Evolutionary conservation across 345 rosid genomes (phyloP).

Genomic region (Lepidium aucheri): DNA sequence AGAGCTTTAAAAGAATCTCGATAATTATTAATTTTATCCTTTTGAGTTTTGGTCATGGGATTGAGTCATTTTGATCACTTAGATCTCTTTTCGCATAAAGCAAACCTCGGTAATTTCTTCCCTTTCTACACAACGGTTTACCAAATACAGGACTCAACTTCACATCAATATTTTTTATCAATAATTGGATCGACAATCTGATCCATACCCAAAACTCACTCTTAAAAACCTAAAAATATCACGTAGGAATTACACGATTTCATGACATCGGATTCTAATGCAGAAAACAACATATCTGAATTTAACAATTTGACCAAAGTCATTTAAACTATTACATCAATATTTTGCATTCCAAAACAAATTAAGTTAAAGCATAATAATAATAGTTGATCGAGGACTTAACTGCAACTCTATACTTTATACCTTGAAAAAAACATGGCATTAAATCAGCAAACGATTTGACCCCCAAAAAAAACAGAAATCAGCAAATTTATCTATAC

Average conservation of each 20-base stretch:
- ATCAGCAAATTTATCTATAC: no score
- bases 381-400: no score
- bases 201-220: slow-evolving; percentile 9
- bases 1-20: not conserved
- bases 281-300: not conserved
- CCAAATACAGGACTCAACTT: not conserved
- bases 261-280: slow-evolving; percentile 61
- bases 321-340: no score
- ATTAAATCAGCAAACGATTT: no score
- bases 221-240: no score
- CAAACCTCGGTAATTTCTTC: slow-evolving; percentile 2
- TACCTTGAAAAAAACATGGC: no score
- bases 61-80: not conserved
- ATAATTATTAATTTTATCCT: not conserved
- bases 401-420: no score
- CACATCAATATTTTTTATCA: slow-evolving; percentile 3
- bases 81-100: slow-evolving; percentile 6
- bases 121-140: not conserved
- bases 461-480: no score
- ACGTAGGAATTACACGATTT: not conserved
- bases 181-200: slow-evolving; percentile 17
- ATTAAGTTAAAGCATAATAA: no score
- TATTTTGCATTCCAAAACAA: no score
- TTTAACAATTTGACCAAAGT: not conserved
- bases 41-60: not conserved